Evolutionary conservation across 257 asterid genomes (phyloP), one percentile per base, ranked within the genome.

Genomic region (Coffea canephora): DNA sequence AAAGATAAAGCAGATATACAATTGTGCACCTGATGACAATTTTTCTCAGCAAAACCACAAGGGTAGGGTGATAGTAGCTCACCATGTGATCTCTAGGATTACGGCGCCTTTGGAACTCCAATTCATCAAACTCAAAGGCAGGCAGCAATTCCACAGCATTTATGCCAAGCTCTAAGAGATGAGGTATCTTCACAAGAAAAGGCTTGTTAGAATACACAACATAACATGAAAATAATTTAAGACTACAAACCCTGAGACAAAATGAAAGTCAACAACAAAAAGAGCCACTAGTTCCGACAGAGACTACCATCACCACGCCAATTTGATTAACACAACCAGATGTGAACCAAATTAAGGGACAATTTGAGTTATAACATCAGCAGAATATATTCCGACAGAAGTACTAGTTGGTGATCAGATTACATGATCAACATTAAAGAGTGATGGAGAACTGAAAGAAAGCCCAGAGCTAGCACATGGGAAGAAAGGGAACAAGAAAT

Each of bases 41-140:
- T 43, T 62, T 69, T 74, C 31, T 45, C 25, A 12, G 64, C 21
- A 2, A 54, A 78, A 52, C 57, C 59, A 64, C 43, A 73, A 49
- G 46, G 69, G 61, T 45, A 41, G 52, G 36, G 69, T 10, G 67
- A 65, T 61, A 52, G 72, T 75, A 71, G 62, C 86, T 81, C 84
- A 95, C 99, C 98, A 95, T 62, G 88, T 95, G 99, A 89, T 95
- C 99, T 84, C 99, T 89, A 21, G 97, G 97, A 87, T 95, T 95
- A 69, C 90, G 94, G 75, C 85, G 88, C 89, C 98, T 92, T 85
- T 93, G 98, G 27, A 95, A 82, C 83, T 95, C 99, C 89, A 95
- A 79, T 84, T 95, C 99, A 86, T 95, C 98, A 89, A 90, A 95
- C 93, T 95, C 99, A 84, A 93, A 93, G 80, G 91, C 90, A 68